phyloP scores from a whole-genome alignment of 192 early-diverging fungal genomes.

The Linnemannia hyalina region DNA sequence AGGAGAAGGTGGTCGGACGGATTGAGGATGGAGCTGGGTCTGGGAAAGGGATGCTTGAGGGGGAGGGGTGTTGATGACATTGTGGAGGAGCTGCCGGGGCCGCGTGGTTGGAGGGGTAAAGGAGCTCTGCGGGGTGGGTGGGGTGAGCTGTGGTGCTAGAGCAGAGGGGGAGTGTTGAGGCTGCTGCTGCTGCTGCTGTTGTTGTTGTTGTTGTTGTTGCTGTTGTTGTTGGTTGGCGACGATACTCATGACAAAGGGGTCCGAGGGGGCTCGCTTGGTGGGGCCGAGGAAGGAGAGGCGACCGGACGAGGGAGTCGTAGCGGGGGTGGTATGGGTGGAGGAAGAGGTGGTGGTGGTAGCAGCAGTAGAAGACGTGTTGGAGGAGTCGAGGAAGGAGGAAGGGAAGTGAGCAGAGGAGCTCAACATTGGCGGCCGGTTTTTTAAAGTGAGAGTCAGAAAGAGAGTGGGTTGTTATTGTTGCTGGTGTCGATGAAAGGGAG shows the following conservation, averaged over 20 bases:
- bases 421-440: conserved; percentile 8
- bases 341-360: background rate
- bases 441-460: background rate
- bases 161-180: background rate
- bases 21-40: conserved; percentile 47
- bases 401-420: conserved; percentile 1
- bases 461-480: background rate
- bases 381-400: background rate
- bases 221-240: conserved; percentile 5
- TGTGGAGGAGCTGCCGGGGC: conserved; percentile 50
- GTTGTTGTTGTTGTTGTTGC: conserved; percentile 15
- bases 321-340: background rate
- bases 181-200: background rate
- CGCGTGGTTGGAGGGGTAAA: conserved; percentile 53
- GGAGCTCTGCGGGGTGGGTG: conserved; percentile 27
- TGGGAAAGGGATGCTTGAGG: conserved; percentile 25
- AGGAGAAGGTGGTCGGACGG: conserved; percentile 25
- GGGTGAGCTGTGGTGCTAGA: conserved; percentile 16
- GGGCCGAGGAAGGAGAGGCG: conserved; percentile 25
- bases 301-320: background rate
- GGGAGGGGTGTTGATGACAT: conserved; percentile 56
- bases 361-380: background rate
- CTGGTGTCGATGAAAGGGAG: background rate
- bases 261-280: conserved; percentile 22
- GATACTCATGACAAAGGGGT: conserved; percentile 25